Base-by-base conservation (phyloP, 169 alveolate species). In the Cryptosporidium viatorum region DNA sequence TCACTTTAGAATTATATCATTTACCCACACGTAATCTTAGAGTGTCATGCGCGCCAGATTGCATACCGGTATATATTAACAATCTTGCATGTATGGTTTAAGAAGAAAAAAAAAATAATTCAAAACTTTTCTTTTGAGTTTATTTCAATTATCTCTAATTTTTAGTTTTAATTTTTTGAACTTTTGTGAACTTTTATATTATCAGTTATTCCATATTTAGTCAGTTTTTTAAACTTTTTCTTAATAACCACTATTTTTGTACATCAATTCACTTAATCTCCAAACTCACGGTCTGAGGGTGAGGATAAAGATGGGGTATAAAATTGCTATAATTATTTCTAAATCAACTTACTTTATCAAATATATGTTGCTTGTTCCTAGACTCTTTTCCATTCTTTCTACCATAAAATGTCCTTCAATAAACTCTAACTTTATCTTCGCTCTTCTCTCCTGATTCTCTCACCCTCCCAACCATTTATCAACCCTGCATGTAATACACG, bases 11-110 rank as follows among this genome's bases (percentile, higher is more conserved):
- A 55, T 0, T 23, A 23, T 3, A n/a, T 23, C 8, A 18, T n/a
- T 37, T 65, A 65, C 71, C 71, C 71, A 65, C 71, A 65, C 67
- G 39, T 55, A 55, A 55, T 55, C 67, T 65, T 65, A 7, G 29
- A 65, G 26, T 33, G 71, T 1, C 51, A 16, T 65, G 71, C 51
- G 71, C 71, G 71, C 71, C 29, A 10, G 71, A 65, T 65, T 65
- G 71, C 71, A 65, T 29, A 37, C 71, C 71, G 50, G 50, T 31
- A 37, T n/a, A 33, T 65, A 29, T 16, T n/a, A 65, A 60, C 18
- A 3, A 52, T 23, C 67, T 26, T 55, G 62, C 29, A 52, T 52
- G 67, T 26, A n/a, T 55, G 18, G 3, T 23, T 26, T 9, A 21
- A 55, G 10, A 26, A 5, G 21, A 55, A 26, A n/a, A 55, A 41